Conservation (phyloP, 179 eudicot genomes). For the Spergularia azorica region DNA sequence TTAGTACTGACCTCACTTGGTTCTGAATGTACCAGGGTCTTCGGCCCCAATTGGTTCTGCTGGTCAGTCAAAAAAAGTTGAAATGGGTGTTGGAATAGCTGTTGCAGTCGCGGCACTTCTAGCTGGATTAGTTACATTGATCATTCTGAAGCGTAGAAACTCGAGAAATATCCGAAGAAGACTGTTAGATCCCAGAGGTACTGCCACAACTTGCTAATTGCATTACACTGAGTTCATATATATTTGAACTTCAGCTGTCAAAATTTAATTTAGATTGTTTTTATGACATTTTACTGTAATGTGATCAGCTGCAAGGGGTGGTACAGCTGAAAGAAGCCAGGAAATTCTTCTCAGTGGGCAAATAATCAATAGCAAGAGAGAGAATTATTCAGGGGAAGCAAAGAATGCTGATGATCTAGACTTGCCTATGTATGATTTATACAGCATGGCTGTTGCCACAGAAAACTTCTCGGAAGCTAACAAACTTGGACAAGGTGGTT, state of each 20-base stretch:
- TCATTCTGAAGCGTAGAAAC: conserved; percentile 37
- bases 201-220: neutral
- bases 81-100: conserved; percentile 35
- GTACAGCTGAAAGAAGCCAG: conserved; percentile 57
- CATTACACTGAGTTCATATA: neutral
- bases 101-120: conserved; percentile 37
- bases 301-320: conserved; percentile 37
- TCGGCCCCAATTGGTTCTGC: conserved; percentile 28
- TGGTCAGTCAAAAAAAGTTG: conserved; percentile 20
- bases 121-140: conserved; percentile 31
- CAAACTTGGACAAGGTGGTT: conserved; percentile 85
- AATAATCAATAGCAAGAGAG: conserved; percentile 49
- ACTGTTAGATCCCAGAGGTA: conserved; percentile 47
- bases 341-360: conserved; percentile 47
- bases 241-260: neutral
- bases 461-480: conserved; percentile 55
- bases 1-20: neutral
- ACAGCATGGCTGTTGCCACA: conserved; percentile 55
- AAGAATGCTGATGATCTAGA: conserved; percentile 41
- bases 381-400: conserved; percentile 36
- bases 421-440: conserved; percentile 53
- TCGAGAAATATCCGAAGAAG: conserved; percentile 5
- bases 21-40: conserved; percentile 17
- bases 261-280: neutral
- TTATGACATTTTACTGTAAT: conserved; percentile 7